Evolutionary conservation across 169 alveolate genomes (phyloP), one percentile per base, ranked within the genome.

Genomic region (Eimeria sp.): DNA sequence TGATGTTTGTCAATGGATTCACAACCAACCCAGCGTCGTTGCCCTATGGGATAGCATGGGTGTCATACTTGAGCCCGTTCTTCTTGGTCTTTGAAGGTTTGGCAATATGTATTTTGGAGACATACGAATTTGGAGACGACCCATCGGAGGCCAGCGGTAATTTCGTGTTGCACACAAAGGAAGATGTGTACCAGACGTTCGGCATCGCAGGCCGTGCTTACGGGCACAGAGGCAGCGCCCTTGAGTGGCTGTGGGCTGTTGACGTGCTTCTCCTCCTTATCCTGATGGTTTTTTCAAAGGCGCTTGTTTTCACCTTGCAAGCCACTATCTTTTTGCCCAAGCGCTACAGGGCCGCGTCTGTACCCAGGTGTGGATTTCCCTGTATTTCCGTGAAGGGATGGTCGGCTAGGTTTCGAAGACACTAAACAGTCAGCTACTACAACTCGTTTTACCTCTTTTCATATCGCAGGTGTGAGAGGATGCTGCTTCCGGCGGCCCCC

Each of bases 1-100:
- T 76, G 72, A 91, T 64, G 72, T 78, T 77, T 60, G 85, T 78
- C 90, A 91, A 77, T 77, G 85, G 95, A 27, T 77, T 91, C 90
- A 46, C 90, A 37, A 90, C 95, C 72, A 90, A 90, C 37, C 95
- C 90, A 23, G 54, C 58, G 49, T 40, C 90, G 72, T 27, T 91
- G 62, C 74, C 90, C 4, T 10, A 56, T 33, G 62, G 71, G 33
- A 62, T 91, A 30, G 90, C 91, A 58, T 91, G 90, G 90, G 27
- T 91, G 10, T 52, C 90, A 25, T 91, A 77, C 71, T 27, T 80
- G 18, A 76, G 95, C 37, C 95, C 95, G 13, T 91, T 91, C 78
- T 91, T 77, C 52, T 62, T 91, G 54, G 95, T 83, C 40, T 91
- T 91, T 52, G 90, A 91, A 40, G 95, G 85, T 27, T 8, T 56